Base-by-base conservation (phyloP, 2,329 filamentous ascomycete genomes). In the Podosphaera leucotricha region DNA sequence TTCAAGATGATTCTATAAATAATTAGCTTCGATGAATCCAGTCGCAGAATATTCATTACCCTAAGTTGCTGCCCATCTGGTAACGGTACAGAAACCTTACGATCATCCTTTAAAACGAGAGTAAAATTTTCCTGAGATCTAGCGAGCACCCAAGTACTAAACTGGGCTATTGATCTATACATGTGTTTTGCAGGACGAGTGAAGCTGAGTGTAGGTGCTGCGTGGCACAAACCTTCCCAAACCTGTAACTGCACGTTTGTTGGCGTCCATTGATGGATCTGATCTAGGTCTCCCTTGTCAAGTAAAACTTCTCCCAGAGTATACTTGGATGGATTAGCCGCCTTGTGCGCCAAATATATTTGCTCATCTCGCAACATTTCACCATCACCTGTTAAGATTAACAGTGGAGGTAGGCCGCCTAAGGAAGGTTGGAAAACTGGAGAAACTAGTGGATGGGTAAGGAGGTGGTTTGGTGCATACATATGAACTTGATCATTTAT, bases 181-280 rank as follows among this genome's bases (percentile, higher is more conserved):
- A 95, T 94, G 62, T 80, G 81, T 59, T 95, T 95, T 39, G 87
- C 90, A 0, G 90, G 90, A n/a, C 78, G 72, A 0, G 87, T 95
- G 59, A 93, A 95, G 54, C 83, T 92, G n/a, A 95, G 67, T 0
- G 86, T 94, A 0, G 87, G 83, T 0, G 80, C 77, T 5, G 92
- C 86, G 57, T 95, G 87, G 54, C 90, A 95, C 2, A 95, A 65
- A 53, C 93, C 81, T 46, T 95, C 87, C 86, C 87, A 95, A 1
- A 95, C 78, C 58, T 95, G 90, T 2, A 98, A 68, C 57, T 94
- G 85, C 0, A 95, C 87, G 53, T 92, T 74, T 0, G 90, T 98
- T 0, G 85, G 82, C 46, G 75, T 73, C 59, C 83, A 92, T 48
- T 69, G 75, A 30, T 67, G 64, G 15, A 90, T 55, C n/a, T 68